Evolutionary conservation across 2,329 filamentous ascomycete genomes (phyloP).

Genomic region (Penicillium corylophilum): DNA sequence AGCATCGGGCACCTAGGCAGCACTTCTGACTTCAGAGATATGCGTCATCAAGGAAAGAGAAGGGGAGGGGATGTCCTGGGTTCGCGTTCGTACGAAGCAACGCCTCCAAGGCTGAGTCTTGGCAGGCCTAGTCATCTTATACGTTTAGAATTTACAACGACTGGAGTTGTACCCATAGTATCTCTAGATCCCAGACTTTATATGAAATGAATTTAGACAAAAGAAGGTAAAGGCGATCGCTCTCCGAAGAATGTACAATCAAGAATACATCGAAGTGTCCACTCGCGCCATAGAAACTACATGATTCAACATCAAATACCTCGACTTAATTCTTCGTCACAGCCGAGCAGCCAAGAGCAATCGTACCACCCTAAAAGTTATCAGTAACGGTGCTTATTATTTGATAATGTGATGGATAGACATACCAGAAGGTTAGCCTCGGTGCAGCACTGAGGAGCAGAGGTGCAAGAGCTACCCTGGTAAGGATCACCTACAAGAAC

Average conservation of each 20-base stretch:
- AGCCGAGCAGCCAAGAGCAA: conserved; percentile 27
- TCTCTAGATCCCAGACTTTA: neutral
- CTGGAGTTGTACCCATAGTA: too few relatives aligned
- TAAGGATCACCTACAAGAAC: conserved; percentile 25
- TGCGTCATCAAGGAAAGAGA: too few relatives aligned
- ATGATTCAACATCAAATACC: neutral
- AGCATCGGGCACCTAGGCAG: too few relatives aligned
- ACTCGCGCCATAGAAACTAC: neutral
- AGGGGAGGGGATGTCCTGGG: too few relatives aligned
- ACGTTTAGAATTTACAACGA: too few relatives aligned
- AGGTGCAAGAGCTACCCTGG: conserved; percentile 16
- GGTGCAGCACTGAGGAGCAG: conserved; percentile 30
- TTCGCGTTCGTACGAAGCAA: too few relatives aligned
- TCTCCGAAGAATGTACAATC: conserved; percentile 2
- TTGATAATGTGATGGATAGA: neutral
- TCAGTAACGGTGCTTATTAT: neutral
- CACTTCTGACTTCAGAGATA: too few relatives aligned
- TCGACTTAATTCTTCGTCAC: conserved; percentile 8
- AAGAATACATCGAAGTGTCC: neutral
- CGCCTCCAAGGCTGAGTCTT: too few relatives aligned
- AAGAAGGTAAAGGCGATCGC: neutral
- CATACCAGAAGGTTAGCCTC: conserved; percentile 31
- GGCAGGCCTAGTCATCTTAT: too few relatives aligned
- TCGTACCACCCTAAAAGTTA: conserved; percentile 19
- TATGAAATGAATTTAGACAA: conserved; percentile 1